Percentiles rank a stretch among this genome's conserved stretches.
These are phyloP conservation scores for Mrakia hoshinonis DNA, from an alignment of 768 basidiomycete species.

Conservation along the genomic window DNA sequence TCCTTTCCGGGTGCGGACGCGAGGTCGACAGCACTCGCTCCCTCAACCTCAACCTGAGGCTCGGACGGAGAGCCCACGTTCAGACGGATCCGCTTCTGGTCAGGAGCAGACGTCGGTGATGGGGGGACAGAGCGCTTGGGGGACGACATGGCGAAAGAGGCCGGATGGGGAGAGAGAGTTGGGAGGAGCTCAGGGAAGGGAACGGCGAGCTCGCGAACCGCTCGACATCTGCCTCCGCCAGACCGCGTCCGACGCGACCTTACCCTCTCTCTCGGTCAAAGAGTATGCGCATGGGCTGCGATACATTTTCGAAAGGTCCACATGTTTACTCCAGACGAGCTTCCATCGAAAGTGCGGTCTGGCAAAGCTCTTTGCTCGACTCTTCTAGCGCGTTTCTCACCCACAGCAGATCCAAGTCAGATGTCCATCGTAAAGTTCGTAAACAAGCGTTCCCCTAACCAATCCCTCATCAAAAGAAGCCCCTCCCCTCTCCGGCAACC, in stretches of 20 bases:
- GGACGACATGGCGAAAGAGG: neutral
- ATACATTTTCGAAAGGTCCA: too few relatives aligned
- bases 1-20: slow-evolving; percentile 75
- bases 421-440: too few relatives aligned
- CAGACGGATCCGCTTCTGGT: neutral
- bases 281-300: too few relatives aligned
- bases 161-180: neutral
- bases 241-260: too few relatives aligned
- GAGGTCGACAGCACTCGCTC: slow-evolving; percentile 47
- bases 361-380: too few relatives aligned
- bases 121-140: neutral
- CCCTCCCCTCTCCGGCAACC: neutral
- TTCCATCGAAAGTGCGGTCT: too few relatives aligned
- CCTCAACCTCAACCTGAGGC: neutral
- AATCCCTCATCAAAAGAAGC: neutral
- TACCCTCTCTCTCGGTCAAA: too few relatives aligned
- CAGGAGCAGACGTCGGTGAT: neutral
- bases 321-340: too few relatives aligned
- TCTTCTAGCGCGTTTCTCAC: too few relatives aligned
- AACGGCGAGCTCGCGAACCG: neutral
- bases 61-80: slow-evolving; percentile 1
- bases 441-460: neutral
- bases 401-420: too few relatives aligned
- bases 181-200: neutral
- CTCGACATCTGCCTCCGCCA: too few relatives aligned